A percentile compares a stretch with the other conserved stretches of the same genome.
phyloP scores from a whole-genome alignment of 2,329 filamentous ascomycete genomes.

The Fusarium guadeloupense region DNA sequence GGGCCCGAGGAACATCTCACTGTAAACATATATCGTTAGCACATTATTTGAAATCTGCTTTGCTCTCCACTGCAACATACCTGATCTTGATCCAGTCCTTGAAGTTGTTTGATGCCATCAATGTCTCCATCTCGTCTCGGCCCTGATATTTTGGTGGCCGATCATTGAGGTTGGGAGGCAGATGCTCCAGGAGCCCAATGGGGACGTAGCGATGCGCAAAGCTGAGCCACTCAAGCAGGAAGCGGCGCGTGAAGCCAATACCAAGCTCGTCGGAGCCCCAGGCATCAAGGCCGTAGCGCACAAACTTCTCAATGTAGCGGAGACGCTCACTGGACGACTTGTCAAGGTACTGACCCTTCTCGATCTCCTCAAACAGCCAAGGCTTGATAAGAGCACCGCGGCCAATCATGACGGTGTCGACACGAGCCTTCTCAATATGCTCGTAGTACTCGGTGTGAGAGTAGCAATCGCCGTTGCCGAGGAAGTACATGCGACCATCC shows the following conservation, averaged over 20 bases:
- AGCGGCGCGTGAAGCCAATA: constrained; percentile 87
- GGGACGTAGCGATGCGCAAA: constrained; percentile 94
- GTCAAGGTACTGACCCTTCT: constrained; percentile 90
- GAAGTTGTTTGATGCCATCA: constrained; percentile 90
- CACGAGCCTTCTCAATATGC: constrained; percentile 78
- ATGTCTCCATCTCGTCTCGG: constrained; percentile 90
- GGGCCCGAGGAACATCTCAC: constrained; percentile 97
- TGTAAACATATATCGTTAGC: constrained; percentile 50
- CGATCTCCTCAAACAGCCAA: constrained; percentile 98
- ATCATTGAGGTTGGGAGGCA: constrained; percentile 90
- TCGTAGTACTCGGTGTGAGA: constrained; percentile 88
- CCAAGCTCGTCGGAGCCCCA: constrained; percentile 98
- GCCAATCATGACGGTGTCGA: constrained; percentile 97
- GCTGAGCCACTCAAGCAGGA: constrained; percentile 94
- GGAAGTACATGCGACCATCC: constrained; percentile 81
- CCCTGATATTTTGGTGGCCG: constrained; percentile 85
- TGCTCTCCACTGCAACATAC: constrained; percentile 60
- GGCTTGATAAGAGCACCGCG: constrained; percentile 96
- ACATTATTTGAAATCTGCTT: not conserved
- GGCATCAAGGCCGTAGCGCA: constrained; percentile 86
- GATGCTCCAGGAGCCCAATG: constrained; percentile 83
- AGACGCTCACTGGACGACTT: constrained; percentile 91
- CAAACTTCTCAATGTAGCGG: constrained; percentile 86
- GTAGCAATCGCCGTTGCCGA: constrained; percentile 97
- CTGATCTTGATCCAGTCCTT: constrained; percentile 99